Conservation (phyloP, 148 eudicot species). For the Spergularia marina region DNA sequence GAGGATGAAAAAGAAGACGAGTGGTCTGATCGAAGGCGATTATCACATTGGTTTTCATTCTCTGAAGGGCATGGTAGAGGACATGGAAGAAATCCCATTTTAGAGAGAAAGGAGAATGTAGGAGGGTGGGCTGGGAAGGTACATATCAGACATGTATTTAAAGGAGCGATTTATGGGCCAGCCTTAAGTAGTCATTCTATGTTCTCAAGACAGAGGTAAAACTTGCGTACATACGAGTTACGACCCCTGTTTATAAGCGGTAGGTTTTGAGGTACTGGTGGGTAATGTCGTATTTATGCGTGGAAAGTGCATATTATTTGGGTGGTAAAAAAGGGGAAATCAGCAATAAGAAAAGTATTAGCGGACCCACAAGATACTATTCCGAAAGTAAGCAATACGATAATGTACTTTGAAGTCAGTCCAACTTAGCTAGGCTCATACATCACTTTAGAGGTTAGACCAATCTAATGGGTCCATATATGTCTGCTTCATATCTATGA, state of each 20-base stretch:
- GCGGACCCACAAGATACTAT: constrained; percentile 26
- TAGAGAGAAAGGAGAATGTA: constrained; percentile 4
- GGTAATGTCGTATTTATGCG: no score
- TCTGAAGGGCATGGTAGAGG: constrained; percentile 33
- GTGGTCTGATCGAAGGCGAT: constrained; percentile 31
- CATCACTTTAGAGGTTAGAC: constrained; percentile 14
- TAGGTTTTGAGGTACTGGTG: no score
- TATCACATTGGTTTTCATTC: constrained; percentile 29
- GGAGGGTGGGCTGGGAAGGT: constrained; percentile 14
- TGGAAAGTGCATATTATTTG: constrained; percentile 1
- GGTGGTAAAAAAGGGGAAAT: constrained; percentile 2
- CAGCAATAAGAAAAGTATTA: neutral
- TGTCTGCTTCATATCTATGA: constrained; percentile 9
- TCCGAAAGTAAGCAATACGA: constrained; percentile 21
- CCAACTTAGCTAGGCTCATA: constrained; percentile 27
- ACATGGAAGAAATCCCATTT: constrained; percentile 49
- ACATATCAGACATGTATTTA: constrained; percentile 24
- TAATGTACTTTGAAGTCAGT: constrained; percentile 9
- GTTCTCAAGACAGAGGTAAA: no score
- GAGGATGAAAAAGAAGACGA: constrained; percentile 41
- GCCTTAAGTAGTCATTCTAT: no score
- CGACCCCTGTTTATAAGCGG: no score
- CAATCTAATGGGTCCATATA: constrained; percentile 26
- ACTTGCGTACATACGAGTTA: no score
- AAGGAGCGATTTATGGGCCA: constrained; percentile 5